Base-by-base conservation (phyloP, 1,284 basidiomycete species). In the Trametes polyzona region DNA sequence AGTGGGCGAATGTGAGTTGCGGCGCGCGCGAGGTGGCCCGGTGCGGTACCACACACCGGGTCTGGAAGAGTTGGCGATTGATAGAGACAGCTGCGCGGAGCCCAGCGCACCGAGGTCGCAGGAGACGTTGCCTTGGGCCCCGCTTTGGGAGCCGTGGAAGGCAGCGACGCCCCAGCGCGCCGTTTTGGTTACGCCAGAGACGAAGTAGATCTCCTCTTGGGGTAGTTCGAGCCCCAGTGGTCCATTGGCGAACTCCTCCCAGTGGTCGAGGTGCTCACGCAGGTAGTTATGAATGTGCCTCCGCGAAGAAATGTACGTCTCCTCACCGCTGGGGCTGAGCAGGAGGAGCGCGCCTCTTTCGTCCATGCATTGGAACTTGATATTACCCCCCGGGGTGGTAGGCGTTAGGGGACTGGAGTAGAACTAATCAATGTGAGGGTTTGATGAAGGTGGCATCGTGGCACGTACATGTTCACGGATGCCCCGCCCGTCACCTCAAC, bases 131-230 rank as follows among this genome's bases (percentile, higher is more conserved):
- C 55, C 59, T 14, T 56, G 23, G 11, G 36, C 42, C 17, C 42
- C 33, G 30, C 42, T 30, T 36, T 48, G 52, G 10, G 44, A 29
- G 27, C 54, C 50, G 3, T 26, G 36, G 37, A 59, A 59, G 17
- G 58, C 58, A 1, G 58, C 50, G 16, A 56, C 54, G 14, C 49
- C 50, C 64, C 66, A 69, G 1, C 62, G 50, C 4, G 58, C 48
- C 1, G 67, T 66, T 56, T 66, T 67, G 5, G 65, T 65, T 36
- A 53, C 63, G 1, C 67, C 69, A 33, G 59, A 61, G 30, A 69
- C 63, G 54, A 70, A 61, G 36, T 64, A 32, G 46, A 69, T 54
- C 10, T 67, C 62, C 11, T 65, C 55, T 5, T 55, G 52, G 23
- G 58, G 41, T 17, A 63, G 23, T 0, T 58, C 48, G 39, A 61